These are phyloP conservation scores for Luffa acutangula DNA, from an alignment of 306 rosid genomes.

Conservation along the genomic window DNA sequence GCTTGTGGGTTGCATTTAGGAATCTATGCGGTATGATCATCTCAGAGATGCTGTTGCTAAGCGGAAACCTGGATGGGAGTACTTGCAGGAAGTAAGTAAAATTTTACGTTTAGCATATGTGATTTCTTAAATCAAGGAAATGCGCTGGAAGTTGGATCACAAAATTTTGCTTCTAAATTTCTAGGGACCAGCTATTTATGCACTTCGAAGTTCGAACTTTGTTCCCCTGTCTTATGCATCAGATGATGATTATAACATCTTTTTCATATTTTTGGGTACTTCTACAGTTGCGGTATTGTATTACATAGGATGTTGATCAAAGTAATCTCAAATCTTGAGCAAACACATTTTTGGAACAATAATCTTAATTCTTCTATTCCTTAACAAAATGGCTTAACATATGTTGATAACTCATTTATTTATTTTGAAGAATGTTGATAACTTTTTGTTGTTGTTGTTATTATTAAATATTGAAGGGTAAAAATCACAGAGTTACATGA, in stretches of 20 bases:
- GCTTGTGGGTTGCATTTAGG: slow-evolving; percentile 33
- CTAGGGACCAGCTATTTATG: background rate
- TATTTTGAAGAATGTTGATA: background rate
- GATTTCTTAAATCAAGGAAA: background rate
- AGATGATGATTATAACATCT: background rate
- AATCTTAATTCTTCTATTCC: background rate
- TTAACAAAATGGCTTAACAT: background rate
- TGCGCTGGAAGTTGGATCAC: background rate
- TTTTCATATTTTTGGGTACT: background rate
- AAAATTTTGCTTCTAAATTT: background rate
- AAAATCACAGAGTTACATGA: background rate
- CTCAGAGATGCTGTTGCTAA: slow-evolving; percentile 84
- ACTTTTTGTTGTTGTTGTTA: background rate
- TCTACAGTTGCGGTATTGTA: background rate
- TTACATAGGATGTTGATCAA: background rate
- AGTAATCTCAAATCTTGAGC: slow-evolving; percentile 5
- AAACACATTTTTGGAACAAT: background rate
- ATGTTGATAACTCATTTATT: background rate
- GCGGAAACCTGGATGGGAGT: slow-evolving; percentile 93
- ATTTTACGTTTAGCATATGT: slow-evolving; percentile 3
- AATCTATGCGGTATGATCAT: slow-evolving; percentile 70
- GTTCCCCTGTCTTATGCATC: background rate
- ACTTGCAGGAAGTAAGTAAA: slow-evolving; percentile 68
- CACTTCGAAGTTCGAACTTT: background rate
- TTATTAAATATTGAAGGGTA: background rate